Evolutionary conservation across 352 stramenopile genomes (phyloP).

Genomic region (Thraustotheca clavata): DNA sequence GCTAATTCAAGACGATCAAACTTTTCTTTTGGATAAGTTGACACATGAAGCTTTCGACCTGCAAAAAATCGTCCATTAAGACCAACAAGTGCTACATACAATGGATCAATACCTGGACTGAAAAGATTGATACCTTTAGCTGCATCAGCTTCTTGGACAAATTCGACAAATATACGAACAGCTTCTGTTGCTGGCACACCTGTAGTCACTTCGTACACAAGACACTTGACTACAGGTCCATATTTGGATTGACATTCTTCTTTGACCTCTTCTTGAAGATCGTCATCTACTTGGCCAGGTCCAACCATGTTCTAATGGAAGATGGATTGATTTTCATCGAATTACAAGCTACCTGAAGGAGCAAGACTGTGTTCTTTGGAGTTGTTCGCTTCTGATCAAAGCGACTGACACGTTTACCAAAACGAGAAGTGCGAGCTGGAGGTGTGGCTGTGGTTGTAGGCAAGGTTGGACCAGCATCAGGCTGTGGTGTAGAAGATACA

Average conservation of each 20-base stretch:
- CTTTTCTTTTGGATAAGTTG: constrained; percentile 73
- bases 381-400: constrained; percentile 25
- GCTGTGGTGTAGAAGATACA: not conserved
- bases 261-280: constrained; percentile 81
- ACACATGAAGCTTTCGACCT: constrained; percentile 72
- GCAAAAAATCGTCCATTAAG: constrained; percentile 87
- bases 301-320: constrained; percentile 84
- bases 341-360: constrained; percentile 12
- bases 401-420: constrained; percentile 11
- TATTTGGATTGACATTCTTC: constrained; percentile 81
- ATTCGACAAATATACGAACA: constrained; percentile 87
- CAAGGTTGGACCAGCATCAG: not conserved
- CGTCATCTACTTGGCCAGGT: constrained; percentile 81
- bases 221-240: constrained; percentile 61
- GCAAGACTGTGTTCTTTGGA: constrained; percentile 26
- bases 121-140: constrained; percentile 83
- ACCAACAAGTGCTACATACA: constrained; percentile 46
- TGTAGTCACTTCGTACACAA: constrained; percentile 59
- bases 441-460: not conserved
- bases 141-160: constrained; percentile 50
- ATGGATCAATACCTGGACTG: not conserved
- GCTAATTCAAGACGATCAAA: constrained; percentile 60
- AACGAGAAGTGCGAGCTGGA: not conserved
- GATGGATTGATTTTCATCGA: not conserved
- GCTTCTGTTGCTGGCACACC: constrained; percentile 50